A percentile compares a stretch with the other conserved stretches of the same genome.
Evolutionary conservation across 352 stramenopile genomes (phyloP).

Genomic region (Hyaloperonospora brassicae): DNA sequence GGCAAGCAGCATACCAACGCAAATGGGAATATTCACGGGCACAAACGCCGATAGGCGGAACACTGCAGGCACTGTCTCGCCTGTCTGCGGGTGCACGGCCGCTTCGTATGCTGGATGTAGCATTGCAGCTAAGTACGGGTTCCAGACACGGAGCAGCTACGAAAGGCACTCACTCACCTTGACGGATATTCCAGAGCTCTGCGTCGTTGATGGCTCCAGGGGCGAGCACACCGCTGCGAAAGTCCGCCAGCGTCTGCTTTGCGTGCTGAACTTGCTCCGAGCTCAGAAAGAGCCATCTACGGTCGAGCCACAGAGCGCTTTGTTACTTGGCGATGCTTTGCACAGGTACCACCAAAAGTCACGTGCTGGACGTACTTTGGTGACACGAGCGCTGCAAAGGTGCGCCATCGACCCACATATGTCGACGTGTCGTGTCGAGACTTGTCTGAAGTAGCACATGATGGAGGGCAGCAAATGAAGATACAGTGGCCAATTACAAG

Average conservation of each 20-base stretch:
- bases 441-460: too few relatives aligned
- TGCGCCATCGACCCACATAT: slow-evolving; percentile 75
- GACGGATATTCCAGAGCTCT: slow-evolving; percentile 71
- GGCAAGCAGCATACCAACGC: slow-evolving; percentile 76
- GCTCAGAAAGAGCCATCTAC: slow-evolving; percentile 60
- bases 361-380: slow-evolving; percentile 33
- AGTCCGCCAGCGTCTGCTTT: slow-evolving; percentile 44
- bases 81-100: slow-evolving; percentile 75
- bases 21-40: slow-evolving; percentile 84
- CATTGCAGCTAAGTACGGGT: not conserved
- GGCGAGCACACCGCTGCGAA: slow-evolving; percentile 41
- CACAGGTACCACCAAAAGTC: not conserved
- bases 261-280: slow-evolving; percentile 55
- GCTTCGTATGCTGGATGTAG: slow-evolving; percentile 53
- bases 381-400: slow-evolving; percentile 80
- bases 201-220: slow-evolving; percentile 42
- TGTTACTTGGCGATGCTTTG: not conserved
- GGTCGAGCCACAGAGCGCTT: slow-evolving; percentile 9
- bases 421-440: slow-evolving; percentile 81
- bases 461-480: too few relatives aligned
- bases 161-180: slow-evolving; percentile 27
- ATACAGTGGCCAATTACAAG: too few relatives aligned
- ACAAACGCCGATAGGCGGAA: slow-evolving; percentile 83
- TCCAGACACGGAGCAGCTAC: not conserved
- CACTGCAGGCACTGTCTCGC: slow-evolving; percentile 50